Evolutionary conservation across 495 filamentous ascomycete genomes (phyloP), one percentile per base, ranked within the genome.

Genomic region (Penicillium ochrochloron): DNA sequence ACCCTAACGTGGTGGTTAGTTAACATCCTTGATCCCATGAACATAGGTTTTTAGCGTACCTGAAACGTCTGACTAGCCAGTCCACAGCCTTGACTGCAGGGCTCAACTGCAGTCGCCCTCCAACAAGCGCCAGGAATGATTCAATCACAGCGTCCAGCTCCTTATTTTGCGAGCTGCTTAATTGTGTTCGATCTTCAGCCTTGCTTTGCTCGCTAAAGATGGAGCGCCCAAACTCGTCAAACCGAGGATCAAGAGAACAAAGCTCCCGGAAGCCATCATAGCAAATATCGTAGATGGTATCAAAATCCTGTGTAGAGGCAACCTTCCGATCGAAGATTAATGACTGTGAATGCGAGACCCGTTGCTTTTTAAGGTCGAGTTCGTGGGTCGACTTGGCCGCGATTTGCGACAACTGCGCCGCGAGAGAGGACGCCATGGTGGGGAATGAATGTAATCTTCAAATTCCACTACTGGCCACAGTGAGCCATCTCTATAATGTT

Each of bases 141-240:
- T 95, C 89, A 56, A 98, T 73, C 41, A 85, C 91, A 46, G 78
- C 77, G 77, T 97, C 88, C 35, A 99, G 82, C 50, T 91, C 89
- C 65, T 86, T 79, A 70, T 97, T 97, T 68, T 98, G 90, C 17
- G 83, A 77, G 17, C 80, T 83, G 1, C 88, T 94, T 88, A 97
- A 91, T 75, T 94, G 87, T 14, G 84, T 89, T 39, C 95, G 85
- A 67, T 99, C 95, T 65, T 94, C 87, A 59, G 84, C 78, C 75
- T 92, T 95, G 80, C 94, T 97, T 74, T 96, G 89, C 64, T 93
- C 90, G 77, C 90, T 94, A 83, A 97, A 99, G 44, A 99, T 76
- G 8, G 86, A 89, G 48, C 81, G 79, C 53, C 83, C 83, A 71
- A 92, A 97, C 21, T 78, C 76, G 35, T 82, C 55, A 65, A 96